Base-by-base conservation (phyloP, 164 flowering plant species). In the Chimonanthus salicifolius region DNA sequence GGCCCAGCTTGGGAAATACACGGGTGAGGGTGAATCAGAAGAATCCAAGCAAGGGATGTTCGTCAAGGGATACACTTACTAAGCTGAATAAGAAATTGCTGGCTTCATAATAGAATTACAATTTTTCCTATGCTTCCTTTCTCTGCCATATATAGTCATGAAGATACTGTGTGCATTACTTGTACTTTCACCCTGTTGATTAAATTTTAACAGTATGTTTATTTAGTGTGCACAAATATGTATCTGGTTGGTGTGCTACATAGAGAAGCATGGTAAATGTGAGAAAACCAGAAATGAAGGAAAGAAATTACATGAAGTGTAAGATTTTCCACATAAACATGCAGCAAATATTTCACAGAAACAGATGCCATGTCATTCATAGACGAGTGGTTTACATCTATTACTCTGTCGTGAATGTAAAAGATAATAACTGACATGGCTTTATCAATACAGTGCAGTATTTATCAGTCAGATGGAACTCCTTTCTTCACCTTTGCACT, bases 1-100 rank as follows among this genome's bases (percentile, higher is more conserved):
- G 21, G 97, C 95, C 62, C 98, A 92, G 87, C 92, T 90, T 6
- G 98, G 98, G 4, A 90, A 89, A 78, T 94, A 92, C 92, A 87
- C 92, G 2, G 92, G 90, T 6, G 92, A 89, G 82, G 97, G 98
- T 3, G 98, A 93, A 74, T 86, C 94, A 2, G 94, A 89, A 50
- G 98, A 90, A 77, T 86, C 97, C 33, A 94, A 92, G 82, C 16
- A 92, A 75, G 96, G 88, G 54, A 85, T 90, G 93, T 90, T 85
- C 49, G 97, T 89, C 76, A 90, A 91, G 85, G 92, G 90, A 66
- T 93, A 93, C 77, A 76, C 73, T 20, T 93, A 91, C 88, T 93
- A 83, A 87, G 78, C 64, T 20, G 74, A 51, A 46, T 60, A 67
- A 44, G 58, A 68, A 62, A 45, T 62, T 7, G 46, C 16, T 54